Evolutionary conservation across 2,329 filamentous ascomycete genomes (phyloP), one percentile per base, ranked within the genome.

Genomic region (Graphiopsis chlorocephala): DNA sequence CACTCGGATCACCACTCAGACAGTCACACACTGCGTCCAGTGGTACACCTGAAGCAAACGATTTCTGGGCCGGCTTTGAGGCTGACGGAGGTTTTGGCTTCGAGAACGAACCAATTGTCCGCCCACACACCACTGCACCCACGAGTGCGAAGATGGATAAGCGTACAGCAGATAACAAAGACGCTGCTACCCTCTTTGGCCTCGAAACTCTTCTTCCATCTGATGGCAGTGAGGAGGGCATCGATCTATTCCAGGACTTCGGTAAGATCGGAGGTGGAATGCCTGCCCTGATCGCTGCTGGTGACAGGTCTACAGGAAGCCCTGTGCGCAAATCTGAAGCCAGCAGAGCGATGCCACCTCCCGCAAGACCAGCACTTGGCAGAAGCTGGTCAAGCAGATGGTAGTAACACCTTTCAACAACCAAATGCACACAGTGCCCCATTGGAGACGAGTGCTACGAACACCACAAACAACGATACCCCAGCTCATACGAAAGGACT

Each of bases 241-340:
- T 92, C 59, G 90, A 93, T 71, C 88, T 93, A 68, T 83, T 90
- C 53, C 88, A 91, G 72, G 89, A 89, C 11, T 93, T 92, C 71
- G 86, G 89, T 74, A 90, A 88, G 79, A 92, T 93, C 73, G 90
- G 90, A 59, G 66, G 69, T 47, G 59, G 66, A 20, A 63, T 66
- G n/a, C 64, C 65, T 23, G 65, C 57, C 48, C 66, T 67, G 64
- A 33, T 48, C 15, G 67, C 69, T 35, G 68, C 68, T 15, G 64
- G 68, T 20, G 69, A 73, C 63, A 70, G 73, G 12, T 69, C 71
- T n/a, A 72, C 67, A 35, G 73, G 73, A 50, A 75, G 73, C 53
- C 73, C 73, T 58, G 72, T 75, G 14, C 71, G 68, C 63, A 68
- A 68, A 28, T 66, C 69, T 15, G 61, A 57, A 20, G 61, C 52